Evolutionary conservation across 306 rosid species (phyloP).

Genomic region (Rubus parviflorus): DNA sequence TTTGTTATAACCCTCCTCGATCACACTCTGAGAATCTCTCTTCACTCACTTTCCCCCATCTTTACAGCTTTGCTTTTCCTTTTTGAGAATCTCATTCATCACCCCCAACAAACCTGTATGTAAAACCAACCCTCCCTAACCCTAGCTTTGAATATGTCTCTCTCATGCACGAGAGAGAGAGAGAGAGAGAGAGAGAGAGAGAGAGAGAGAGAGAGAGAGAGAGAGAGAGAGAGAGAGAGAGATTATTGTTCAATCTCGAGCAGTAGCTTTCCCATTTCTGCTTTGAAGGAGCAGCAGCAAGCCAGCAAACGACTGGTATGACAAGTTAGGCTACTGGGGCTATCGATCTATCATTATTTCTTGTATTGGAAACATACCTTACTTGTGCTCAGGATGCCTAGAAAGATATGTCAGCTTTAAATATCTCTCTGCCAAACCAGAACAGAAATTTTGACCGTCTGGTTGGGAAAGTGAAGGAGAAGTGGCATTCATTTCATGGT

Average conservation of each 20-base stretch:
- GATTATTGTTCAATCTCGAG: not conserved
- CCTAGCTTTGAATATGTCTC: conserved; percentile 61
- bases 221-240: not conserved
- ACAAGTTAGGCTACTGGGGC: conserved; percentile 19
- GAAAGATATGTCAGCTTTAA: conserved; percentile 39
- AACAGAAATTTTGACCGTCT: conserved; percentile 44
- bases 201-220: conserved; percentile 13
- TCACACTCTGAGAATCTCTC: conserved; percentile 4
- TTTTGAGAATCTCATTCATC: conserved; percentile 76
- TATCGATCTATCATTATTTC: conserved; percentile 49
- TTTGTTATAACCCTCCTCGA: not conserved
- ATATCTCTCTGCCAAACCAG: conserved; percentile 12
- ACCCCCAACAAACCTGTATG: conserved; percentile 54
- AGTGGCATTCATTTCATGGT: conserved; percentile 5
- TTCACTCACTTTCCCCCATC: conserved; percentile 13
- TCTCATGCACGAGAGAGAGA: not conserved
- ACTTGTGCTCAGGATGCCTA: conserved; percentile 50
- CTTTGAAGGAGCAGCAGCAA: not conserved
- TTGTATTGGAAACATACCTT: conserved; percentile 80
- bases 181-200: conserved; percentile 10
- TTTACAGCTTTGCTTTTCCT: conserved; percentile 30
- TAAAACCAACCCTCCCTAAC: conserved; percentile 34
- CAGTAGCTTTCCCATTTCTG: not conserved
- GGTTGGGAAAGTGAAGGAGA: conserved; percentile 27
- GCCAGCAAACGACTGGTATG: not conserved